Conservation (phyloP, 257 asterid species). For the Euphrasia confusa region DNA sequence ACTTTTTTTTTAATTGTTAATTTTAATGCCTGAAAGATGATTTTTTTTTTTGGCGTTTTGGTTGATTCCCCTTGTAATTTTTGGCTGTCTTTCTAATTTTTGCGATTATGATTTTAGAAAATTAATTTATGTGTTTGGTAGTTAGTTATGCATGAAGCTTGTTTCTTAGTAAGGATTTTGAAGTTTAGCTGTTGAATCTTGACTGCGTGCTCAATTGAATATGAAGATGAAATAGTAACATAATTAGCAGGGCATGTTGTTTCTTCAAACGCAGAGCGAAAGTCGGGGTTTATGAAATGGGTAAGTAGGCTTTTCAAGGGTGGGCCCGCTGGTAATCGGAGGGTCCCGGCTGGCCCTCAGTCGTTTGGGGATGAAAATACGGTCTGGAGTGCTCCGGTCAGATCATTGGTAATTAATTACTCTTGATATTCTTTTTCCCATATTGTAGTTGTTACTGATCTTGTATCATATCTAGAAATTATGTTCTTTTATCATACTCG, state of each 20-base stretch:
- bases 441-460: background rate
- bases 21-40: background rate
- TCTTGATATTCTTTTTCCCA: background rate
- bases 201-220: conserved; percentile 10
- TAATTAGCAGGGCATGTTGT: conserved; percentile 55
- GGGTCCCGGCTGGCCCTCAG: conserved; percentile 40
- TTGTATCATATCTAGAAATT: background rate
- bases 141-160: background rate
- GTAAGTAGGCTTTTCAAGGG: conserved; percentile 70
- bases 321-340: conserved; percentile 42
- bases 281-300: conserved; percentile 87
- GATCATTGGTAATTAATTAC: conserved; percentile 43
- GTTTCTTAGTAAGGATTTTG: background rate
- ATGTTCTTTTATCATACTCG: background rate
- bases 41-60: conserved; percentile 25
- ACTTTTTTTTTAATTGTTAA: background rate
- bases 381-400: conserved; percentile 62
- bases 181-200: background rate
- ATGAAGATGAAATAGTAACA: conserved; percentile 16
- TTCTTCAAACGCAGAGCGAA: conserved; percentile 77
- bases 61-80: conserved; percentile 24
- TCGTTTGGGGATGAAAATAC: conserved; percentile 78
- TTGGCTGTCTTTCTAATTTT: conserved; percentile 1
- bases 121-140: too few species aligned
- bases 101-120: conserved; percentile 1